Evolutionary conservation across 352 stramenopile genomes (phyloP), one percentile per base, ranked within the genome.

Genomic region (Saprolegnia parasitica): DNA sequence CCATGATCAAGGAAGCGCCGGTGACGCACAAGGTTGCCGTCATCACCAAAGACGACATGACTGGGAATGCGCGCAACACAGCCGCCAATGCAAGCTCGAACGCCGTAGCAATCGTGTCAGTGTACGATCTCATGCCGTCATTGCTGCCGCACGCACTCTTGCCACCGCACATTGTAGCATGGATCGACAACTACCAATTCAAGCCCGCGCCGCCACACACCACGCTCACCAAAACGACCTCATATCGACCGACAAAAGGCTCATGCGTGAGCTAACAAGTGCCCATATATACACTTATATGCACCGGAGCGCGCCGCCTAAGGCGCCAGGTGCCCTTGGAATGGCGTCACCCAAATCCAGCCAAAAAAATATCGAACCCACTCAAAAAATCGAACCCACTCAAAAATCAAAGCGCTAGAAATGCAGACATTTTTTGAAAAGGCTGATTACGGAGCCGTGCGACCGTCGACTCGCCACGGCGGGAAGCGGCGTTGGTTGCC

Each of bases 41-140:
- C 23, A 40, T 61, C 11, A 23, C 35, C 35, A 4, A 42, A 4
- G 39, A 42, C 4, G 23, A n/a, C n/a, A n/a, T 29, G 23, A 0
- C 8, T 42, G 54, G 23, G 1, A 40, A 4, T 29, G n/a, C n/a
- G 26, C 20, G 20, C 8, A 4, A 18, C 26, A 23, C n/a, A 9
- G 11, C 54, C 9, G 11, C 29, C 29, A 35, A 35, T 35, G 29
- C 29, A 35, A 35, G 29, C 29, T 35, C 29, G 29, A 35, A 35
- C 29, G 29, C 9, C 11, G 24, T 49, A 5, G 56, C 46, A 1
- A 29, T 63, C 10, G 13, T 63, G 9, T 26, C 11, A 5, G 18
- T 63, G 18, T 63, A 63, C 56, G 56, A 63, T 16, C 35, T 63
- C 32, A 18, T 63, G 29, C 11, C 35, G 56, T 9, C 29, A 1